Percentiles rank a stretch among this genome's conserved stretches.
These are phyloP conservation scores for Coemansia reversa DNA, from an alignment of 192 early-diverging fungal species.

Conservation along the genomic window DNA sequence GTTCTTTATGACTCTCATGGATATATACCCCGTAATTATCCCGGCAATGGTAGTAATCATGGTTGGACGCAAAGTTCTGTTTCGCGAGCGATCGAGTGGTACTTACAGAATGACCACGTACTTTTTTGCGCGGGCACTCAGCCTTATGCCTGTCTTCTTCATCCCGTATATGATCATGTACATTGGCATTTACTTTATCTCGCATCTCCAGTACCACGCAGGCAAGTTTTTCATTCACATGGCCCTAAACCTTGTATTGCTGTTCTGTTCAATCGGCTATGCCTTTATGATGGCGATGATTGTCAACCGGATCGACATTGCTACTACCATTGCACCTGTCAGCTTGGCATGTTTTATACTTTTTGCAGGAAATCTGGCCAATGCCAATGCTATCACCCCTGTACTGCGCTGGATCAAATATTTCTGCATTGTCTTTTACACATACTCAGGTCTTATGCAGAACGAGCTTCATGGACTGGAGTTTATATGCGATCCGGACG, in stretches of 20 bases:
- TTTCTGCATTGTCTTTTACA: constrained; percentile 29
- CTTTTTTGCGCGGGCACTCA: constrained; percentile 60
- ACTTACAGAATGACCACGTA: constrained; percentile 60
- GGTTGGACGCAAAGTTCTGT: constrained; percentile 39
- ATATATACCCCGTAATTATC: constrained; percentile 55
- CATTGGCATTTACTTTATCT: constrained; percentile 30
- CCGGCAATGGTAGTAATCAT: constrained; percentile 44
- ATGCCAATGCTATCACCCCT: constrained; percentile 32
- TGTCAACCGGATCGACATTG: constrained; percentile 18
- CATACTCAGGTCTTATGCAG: constrained; percentile 34
- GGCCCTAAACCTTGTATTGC: constrained; percentile 22
- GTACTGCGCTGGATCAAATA: constrained; percentile 49
- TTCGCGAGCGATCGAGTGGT: constrained; percentile 61
- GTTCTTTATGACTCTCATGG: constrained; percentile 41
- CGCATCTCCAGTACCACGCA: constrained; percentile 26
- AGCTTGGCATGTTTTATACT: constrained; percentile 19
- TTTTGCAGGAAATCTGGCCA: constrained; percentile 39
- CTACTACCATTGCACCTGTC: constrained; percentile 25
- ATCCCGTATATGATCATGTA: constrained; percentile 25
- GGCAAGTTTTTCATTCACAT: constrained; percentile 32
- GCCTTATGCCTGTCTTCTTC: constrained; percentile 37
- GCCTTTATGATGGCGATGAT: constrained; percentile 30
- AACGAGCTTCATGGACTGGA: constrained; percentile 46
- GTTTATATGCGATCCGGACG: constrained; percentile 13
- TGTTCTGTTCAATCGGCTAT: constrained; percentile 24